Percentiles rank a stretch among this genome's conserved stretches.
Conservation (phyloP, 768 basidiomycete genomes). For the Rossbeevera mucosa region DNA sequence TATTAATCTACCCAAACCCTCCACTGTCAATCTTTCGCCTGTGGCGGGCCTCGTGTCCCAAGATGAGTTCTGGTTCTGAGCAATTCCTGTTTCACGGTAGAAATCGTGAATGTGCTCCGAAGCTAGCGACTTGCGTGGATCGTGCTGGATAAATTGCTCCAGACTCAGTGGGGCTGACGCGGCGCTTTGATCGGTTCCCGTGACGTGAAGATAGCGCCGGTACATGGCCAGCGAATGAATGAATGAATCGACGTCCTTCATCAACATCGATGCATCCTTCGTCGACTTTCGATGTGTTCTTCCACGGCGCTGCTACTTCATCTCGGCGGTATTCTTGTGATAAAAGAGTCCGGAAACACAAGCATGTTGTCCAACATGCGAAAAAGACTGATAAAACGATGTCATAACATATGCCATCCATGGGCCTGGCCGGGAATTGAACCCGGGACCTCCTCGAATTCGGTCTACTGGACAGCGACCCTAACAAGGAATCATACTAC, state of each 20-base stretch:
- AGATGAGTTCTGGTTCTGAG: constrained; percentile 4
- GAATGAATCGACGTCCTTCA: constrained; percentile 21
- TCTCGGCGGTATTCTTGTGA: constrained; percentile 30
- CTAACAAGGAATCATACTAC: constrained; percentile 66
- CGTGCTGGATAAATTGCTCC: constrained; percentile 29
- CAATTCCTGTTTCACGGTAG: constrained; percentile 10
- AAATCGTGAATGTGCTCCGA: too few relatives aligned
- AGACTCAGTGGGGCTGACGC: constrained; percentile 31
- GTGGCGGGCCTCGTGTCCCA: constrained; percentile 2
- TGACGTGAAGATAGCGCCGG: constrained; percentile 41
- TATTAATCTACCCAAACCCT: constrained; percentile 4
- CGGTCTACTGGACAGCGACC: constrained; percentile 21
- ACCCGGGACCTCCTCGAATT: constrained; percentile 76
- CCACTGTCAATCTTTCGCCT: not conserved
- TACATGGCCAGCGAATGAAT: constrained; percentile 14
- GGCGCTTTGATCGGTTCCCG: constrained; percentile 38
- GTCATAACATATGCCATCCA: not conserved
- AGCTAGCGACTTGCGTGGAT: too few relatives aligned
- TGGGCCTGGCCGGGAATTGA: constrained; percentile 80
- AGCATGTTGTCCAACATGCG: not conserved
- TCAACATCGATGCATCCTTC: constrained; percentile 7
- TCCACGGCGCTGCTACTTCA: constrained; percentile 21
- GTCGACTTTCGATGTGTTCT: constrained; percentile 10
- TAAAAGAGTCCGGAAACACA: constrained; percentile 9
- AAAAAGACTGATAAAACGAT: constrained; percentile 10